A percentile compares a stretch with the other conserved stretches of the same genome.
Evolutionary conservation across 2,329 filamentous ascomycete species (phyloP).

Genomic region (Alternaria solani): DNA sequence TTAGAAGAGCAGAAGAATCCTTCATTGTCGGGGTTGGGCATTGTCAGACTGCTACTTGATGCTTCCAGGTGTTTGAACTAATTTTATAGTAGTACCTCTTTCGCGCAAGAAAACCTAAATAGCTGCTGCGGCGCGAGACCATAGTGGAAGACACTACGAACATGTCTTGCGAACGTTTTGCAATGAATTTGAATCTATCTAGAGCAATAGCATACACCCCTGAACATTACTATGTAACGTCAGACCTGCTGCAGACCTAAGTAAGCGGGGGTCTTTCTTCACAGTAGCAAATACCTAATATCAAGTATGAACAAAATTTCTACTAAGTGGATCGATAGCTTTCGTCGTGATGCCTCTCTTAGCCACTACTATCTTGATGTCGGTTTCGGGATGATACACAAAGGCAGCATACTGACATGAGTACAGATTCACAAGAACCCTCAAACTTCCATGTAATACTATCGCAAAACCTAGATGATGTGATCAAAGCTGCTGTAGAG

Average conservation of each 20-base stretch:
- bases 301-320: background rate
- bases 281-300: background rate
- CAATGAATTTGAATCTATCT: too few species aligned
- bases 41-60: background rate
- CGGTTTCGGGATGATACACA: background rate
- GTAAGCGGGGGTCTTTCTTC: background rate
- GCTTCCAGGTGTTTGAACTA: background rate
- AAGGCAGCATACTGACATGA: background rate
- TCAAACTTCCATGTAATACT: background rate
- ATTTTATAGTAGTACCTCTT: background rate
- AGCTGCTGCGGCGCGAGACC: background rate
- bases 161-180: background rate
- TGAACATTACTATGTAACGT: too few species aligned
- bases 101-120: background rate
- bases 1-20: background rate
- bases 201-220: too few species aligned
- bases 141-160: background rate
- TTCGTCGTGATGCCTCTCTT: background rate
- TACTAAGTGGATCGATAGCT: too few species aligned
- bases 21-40: too few species aligned
- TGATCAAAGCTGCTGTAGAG: background rate
- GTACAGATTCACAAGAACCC: background rate
- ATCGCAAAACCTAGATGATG: background rate
- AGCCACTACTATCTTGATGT: accelerated
- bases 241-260: background rate